Base-by-base conservation (phyloP, 2,329 filamentous ascomycete species). In the Pestalotiopsis sp. region DNA sequence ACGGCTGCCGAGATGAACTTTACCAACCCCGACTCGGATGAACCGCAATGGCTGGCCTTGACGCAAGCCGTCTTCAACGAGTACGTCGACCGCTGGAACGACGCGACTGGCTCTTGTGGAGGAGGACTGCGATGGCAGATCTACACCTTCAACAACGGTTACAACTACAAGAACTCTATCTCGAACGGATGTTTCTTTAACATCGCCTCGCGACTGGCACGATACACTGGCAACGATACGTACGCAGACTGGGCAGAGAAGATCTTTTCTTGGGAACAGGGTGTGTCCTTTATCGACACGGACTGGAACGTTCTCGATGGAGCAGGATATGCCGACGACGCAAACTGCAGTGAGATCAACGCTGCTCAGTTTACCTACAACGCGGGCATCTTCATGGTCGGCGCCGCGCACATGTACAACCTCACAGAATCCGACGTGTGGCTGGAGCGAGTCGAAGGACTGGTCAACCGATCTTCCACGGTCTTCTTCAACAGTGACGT, bases 111-210 rank as follows among this genome's bases (percentile, higher is more conserved):
- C 36, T 84, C 84, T 0, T 97, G 94, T 78, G 84, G 82, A 61
- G 94, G 94, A 64, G 94, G 94, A 11, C 80, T 97, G 72, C 89
- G 92, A 71, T 97, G 94, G 94, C 94, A 97, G 81, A 92, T 97
- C 70, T 95, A 91, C 81, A 85, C 88, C 13, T 93, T 91, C 81
- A 94, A 94, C 81, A 88, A 85, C 68, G 93, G 93, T 64, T 91
- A 83, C 80, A 83, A 87, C 78, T 91, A 91, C 82, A 91, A 92
- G 76, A 92, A 92, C 80, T 85, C 87, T 25, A 90, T 92, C 72
- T 88, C 89, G 61, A 92, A 92, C 80, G 90, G 90, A 6, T 90
- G 89, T 79, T 91, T 92, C 79, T 91, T 92, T 81, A 91, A 92
- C 77, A 77, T 92, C 27, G 90, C 88, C 25, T 85, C 93, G 7